Evolutionary conservation across 2,329 filamentous ascomycete species (phyloP).

Genomic region (Aureobasidium sp.): DNA sequence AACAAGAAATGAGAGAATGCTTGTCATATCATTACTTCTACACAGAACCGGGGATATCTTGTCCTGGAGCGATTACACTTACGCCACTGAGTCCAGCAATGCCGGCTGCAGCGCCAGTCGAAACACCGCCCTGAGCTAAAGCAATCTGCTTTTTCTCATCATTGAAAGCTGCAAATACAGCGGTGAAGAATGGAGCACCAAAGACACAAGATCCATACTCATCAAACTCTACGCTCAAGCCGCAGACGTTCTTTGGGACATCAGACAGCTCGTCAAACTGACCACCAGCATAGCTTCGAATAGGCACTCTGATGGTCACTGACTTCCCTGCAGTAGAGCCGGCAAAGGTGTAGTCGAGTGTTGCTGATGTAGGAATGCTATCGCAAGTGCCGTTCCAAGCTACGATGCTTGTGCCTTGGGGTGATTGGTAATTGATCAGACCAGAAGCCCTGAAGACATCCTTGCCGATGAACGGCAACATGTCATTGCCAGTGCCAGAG

Average conservation of each 20-base stretch:
- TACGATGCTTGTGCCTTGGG: conserved; percentile 16
- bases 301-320: conserved; percentile 27
- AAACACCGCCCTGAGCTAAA: conserved; percentile 31
- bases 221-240: conserved; percentile 25
- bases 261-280: conserved; percentile 16
- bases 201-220: conserved; percentile 26
- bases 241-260: conserved; percentile 22
- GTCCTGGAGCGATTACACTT: not conserved
- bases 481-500: conserved; percentile 27
- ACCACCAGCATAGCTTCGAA: conserved; percentile 30
- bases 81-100: conserved; percentile 5
- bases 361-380: conserved; percentile 25
- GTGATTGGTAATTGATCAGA: not conserved
- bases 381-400: conserved; percentile 24
- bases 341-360: conserved; percentile 25
- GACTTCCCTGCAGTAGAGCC: conserved; percentile 21
- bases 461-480: conserved; percentile 20
- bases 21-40: no score
- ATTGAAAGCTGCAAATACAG: conserved; percentile 30
- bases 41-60: conserved; percentile 1
- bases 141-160: conserved; percentile 28
- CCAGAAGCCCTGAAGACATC: conserved; percentile 1
- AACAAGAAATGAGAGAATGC: no score
- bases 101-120: conserved; percentile 12
- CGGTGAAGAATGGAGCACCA: conserved; percentile 29